These are phyloP conservation scores for Aspergillus latus DNA, from an alignment of 2,329 filamentous ascomycete species.

Conservation along the genomic window DNA sequence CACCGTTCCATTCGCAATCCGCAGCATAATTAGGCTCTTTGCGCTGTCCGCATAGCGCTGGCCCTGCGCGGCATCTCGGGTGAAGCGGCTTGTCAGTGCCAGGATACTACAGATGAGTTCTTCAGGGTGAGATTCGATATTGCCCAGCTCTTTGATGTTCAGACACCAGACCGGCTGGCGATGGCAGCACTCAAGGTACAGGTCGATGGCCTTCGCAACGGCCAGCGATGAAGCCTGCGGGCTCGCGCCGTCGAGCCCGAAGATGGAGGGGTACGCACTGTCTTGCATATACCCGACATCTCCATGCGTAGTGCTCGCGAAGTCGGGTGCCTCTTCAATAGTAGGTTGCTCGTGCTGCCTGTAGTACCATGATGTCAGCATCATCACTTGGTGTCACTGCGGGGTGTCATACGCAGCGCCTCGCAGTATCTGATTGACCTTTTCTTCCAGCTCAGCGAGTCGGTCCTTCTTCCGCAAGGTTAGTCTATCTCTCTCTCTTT, in stretches of 20 bases:
- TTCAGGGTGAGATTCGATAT: conserved; percentile 29
- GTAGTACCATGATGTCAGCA: not conserved
- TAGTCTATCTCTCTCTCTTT: not conserved
- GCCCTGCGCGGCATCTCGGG: conserved; percentile 28
- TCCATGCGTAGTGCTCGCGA: not conserved
- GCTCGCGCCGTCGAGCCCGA: conserved; percentile 28
- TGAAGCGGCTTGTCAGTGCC: conserved; percentile 35
- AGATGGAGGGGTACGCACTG: conserved; percentile 21
- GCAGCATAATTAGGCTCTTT: conserved; percentile 45
- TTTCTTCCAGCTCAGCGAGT: conserved; percentile 54
- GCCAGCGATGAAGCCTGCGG: conserved; percentile 23
- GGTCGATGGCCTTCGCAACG: conserved; percentile 29
- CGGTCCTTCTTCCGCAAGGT: conserved; percentile 47
- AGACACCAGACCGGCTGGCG: conserved; percentile 42
- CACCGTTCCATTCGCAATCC: conserved; percentile 53
- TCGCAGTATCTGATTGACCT: conserved; percentile 52
- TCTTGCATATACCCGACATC: conserved; percentile 13
- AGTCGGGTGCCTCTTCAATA: not conserved
- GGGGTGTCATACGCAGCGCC: conserved; percentile 36
- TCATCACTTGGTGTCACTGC: not conserved
- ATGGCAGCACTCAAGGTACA: conserved; percentile 41
- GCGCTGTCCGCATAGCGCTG: conserved; percentile 42
- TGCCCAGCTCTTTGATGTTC: conserved; percentile 33
- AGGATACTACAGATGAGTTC: conserved; percentile 37
- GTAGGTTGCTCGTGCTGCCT: not conserved